Evolutionary conservation across 305 asterid genomes (phyloP), one percentile per base, ranked within the genome.

Genomic region (Solanum chacoense): DNA sequence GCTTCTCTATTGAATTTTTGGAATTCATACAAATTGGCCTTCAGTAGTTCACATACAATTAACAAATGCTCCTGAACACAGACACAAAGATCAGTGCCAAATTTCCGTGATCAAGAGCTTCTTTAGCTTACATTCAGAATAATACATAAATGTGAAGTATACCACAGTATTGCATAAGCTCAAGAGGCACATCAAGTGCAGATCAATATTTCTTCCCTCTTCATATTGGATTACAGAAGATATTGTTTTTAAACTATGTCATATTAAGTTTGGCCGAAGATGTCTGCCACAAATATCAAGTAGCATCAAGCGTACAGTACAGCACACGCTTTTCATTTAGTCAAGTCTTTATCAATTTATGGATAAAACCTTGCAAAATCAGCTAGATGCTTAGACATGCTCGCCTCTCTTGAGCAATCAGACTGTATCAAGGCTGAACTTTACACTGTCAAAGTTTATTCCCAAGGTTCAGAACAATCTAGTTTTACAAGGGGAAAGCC

Each of bases 1-100:
- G 99, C 95, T 93, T 97, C 99, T 92, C 99, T 92, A 91, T 97
- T 97, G 89, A 97, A 97, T 90, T 97, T 97, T 84, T 97, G 99
- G 90, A 97, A 97, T 92, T 97, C 99, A 18, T 97, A 97, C 45
- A 97, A 93, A 94, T 97, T 97, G 90, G 99, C 99, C 93, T 97
- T 97, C 85, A 97, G 98, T 91, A 97, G 93, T 92, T 97, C 99
- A 84, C 99, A 97, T 45, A 97, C 98, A 92, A 97, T 97, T 92
- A 97, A 90, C 90, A 97, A 93, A 94, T 97, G 99, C 89, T 97
- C 99, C 99, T 97, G 97, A 92, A 92, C 87, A 88, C 40, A 87
- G 18, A 90, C 79, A 88, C 37, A 77, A 80, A 24, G 83, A 81
- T 91, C 88, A 81, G 65, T 40, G 50, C 36, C 85, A 83, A 83